Evolutionary conservation across 768 basidiomycete genomes (phyloP), one percentile per base, ranked within the genome.

Genomic region (Pulveroboletus sp.): DNA sequence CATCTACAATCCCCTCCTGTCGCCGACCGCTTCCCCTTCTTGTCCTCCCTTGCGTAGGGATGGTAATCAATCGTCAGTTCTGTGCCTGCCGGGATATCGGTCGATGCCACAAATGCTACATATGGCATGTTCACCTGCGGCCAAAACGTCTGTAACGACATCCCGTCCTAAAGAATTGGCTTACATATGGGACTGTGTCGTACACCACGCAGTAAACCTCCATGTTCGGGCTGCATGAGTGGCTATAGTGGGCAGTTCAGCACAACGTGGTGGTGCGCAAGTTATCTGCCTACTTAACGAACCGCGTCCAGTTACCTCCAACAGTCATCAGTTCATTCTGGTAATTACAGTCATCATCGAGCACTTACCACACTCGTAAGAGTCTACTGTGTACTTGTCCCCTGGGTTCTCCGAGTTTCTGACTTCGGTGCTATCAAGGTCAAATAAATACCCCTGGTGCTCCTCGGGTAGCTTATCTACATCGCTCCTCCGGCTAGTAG

Each of bases 231-330:
- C 69, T 61, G 55, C 85, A 87, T 0, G 83, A 86, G 58, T 88
- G 86, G 56, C 85, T 87, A 56, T n/a, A 50, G 24, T 10, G 17
- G 9, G 12, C n/a, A 18, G 15, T 6, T 56, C 40, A 55, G 59
- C 33, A 52, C 21, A 14, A 39, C 39, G 39, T 10, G 48, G 6
- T 21, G 8, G 3, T 31, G 10, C 5, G 12, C 28, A 30, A 27
- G 18, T n/a, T 14, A 26, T 36, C 31, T 12, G 35, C 81, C 51
- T 55, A 85, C 85, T 87, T 88, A 30, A 87, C 70, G 53, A 87
- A 88, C 5, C 85, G 76, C 8, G 84, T 83, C 86, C 86, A 88
- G 56, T 87, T 88, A 7, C 86, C 85, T 86, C 53, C 24, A 43
- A 43, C 39, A 33, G 33, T 5, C 21, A 39, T 56, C 47, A 60